These are phyloP conservation scores for Cylindrotheca closterium DNA, from an alignment of 108 stramenopile genomes.

Conservation along the genomic window DNA sequence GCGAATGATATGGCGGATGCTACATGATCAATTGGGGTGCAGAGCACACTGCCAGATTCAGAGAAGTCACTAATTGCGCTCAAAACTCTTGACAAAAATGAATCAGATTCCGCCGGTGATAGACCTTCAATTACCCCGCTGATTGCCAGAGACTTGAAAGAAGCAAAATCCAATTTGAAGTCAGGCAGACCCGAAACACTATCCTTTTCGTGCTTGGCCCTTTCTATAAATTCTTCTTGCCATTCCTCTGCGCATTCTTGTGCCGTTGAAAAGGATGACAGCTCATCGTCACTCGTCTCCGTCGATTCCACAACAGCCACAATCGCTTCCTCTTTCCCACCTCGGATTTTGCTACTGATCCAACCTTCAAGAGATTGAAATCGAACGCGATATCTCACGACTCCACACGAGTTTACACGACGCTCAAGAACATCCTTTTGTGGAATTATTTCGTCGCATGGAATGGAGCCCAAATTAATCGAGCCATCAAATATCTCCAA, in stretches of 20 bases:
- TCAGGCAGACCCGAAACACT: constrained; percentile 7
- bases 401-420: constrained; percentile 87
- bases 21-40: constrained; percentile 48
- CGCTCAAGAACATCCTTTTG: constrained; percentile 65
- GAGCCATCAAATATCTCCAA: constrained; percentile 83
- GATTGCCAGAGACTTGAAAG: constrained; percentile 43
- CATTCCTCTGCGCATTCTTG: constrained; percentile 67
- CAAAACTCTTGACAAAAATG: constrained; percentile 42
- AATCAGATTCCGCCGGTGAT: constrained; percentile 52
- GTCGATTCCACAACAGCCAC: constrained; percentile 46
- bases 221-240: constrained; percentile 38
- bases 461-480: constrained; percentile 67
- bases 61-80: constrained; percentile 54
- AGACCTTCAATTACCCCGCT: constrained; percentile 45
- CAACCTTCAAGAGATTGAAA: constrained; percentile 74
- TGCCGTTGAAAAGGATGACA: constrained; percentile 37
- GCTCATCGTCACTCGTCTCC: constrained; percentile 19
- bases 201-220: constrained; percentile 2
- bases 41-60: constrained; percentile 47
- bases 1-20: constrained; percentile 53
- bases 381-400: constrained; percentile 76
- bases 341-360: constrained; percentile 86
- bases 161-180: constrained; percentile 24
- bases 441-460: constrained; percentile 61
- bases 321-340: constrained; percentile 86